phyloP scores from a whole-genome alignment of 805 yeast species.

The Ogataea polymorpha region DNA sequence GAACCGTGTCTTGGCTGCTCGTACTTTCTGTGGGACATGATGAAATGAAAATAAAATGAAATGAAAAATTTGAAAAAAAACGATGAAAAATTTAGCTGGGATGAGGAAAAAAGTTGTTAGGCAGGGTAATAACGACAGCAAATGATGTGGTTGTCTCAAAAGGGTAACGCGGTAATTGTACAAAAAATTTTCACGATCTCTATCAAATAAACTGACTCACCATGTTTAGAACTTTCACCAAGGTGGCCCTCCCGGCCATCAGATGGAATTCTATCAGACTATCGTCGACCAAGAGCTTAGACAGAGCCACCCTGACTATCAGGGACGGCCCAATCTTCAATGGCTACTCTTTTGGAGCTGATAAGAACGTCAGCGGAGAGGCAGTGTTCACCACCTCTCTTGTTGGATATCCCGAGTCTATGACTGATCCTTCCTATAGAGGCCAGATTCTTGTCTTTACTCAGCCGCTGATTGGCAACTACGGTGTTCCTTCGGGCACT shows the following conservation, averaged over 20 bases:
- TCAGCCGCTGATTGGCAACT: conserved; percentile 95
- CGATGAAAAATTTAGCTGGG: conserved; percentile 7
- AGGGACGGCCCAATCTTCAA: conserved; percentile 90
- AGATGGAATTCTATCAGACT: conserved; percentile 19
- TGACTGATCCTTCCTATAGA: conserved; percentile 97
- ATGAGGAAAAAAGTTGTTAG: conserved; percentile 6
- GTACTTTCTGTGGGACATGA: conserved; percentile 99
- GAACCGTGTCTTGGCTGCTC: conserved; percentile 99
- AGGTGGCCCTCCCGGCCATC: conserved; percentile 8
- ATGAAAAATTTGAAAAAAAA: neutral
- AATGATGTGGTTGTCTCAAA: conserved; percentile 11
- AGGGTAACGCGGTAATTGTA: conserved; percentile 24
- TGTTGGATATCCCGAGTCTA: conserved; percentile 97
- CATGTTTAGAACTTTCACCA: conserved; percentile 7
- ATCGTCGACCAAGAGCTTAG: conserved; percentile 39
- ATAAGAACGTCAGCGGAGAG: conserved; percentile 90
- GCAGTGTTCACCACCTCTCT: conserved; percentile 97
- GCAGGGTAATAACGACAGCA: conserved; percentile 9
- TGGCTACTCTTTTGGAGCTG: conserved; percentile 95
- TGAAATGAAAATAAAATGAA: conserved; percentile 15
- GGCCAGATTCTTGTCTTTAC: conserved; percentile 97
- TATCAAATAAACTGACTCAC: conserved; percentile 3
- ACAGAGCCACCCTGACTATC: conserved; percentile 86
- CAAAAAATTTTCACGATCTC: conserved; percentile 21
- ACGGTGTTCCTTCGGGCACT: conserved; percentile 90